Evolutionary conservation across 176 grass and related monocot species (phyloP).

Genomic region (Guadua angustifolia): DNA sequence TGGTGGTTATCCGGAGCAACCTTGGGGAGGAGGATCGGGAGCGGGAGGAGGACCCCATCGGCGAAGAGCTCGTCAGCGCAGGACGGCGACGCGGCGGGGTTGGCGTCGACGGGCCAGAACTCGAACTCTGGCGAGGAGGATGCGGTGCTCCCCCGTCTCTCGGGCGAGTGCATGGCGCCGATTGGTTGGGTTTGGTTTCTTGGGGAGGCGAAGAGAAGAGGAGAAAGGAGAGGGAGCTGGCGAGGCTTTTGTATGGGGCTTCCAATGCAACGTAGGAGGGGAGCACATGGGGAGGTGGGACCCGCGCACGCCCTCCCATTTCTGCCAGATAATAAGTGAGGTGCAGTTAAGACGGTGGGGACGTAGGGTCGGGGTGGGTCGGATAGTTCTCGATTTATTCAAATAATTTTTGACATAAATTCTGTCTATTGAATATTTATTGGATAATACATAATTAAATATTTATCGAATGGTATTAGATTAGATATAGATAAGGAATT

Average conservation of each 20-base stretch:
- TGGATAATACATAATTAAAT: no score
- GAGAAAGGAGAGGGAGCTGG: not conserved
- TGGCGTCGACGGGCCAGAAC: conserved; percentile 67
- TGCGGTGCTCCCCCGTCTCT: conserved; percentile 49
- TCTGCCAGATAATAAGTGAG: conserved; percentile 16
- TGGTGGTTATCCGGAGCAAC: not conserved
- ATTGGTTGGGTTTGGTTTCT: not conserved
- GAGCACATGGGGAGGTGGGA: conserved; percentile 48
- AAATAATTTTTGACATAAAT: no score
- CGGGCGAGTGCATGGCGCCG: conserved; percentile 14
- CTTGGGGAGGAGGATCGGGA: not conserved
- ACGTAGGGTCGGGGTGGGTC: not conserved
- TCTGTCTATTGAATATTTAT: no score
- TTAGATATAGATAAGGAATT: no score
- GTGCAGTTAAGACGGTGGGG: not conserved
- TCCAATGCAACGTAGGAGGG: not conserved
- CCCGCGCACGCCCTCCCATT: conserved; percentile 35
- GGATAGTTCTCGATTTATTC: no score
- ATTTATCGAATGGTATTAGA: no score
- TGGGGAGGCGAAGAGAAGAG: not conserved
- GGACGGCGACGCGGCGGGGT: conserved; percentile 37
- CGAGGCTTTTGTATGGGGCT: conserved; percentile 30
- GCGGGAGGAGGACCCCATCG: conserved; percentile 69
- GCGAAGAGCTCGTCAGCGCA: conserved; percentile 81
- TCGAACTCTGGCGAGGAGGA: conserved; percentile 72